Evolutionary conservation across 257 asterid species (phyloP), one percentile per base, ranked within the genome.

Genomic region (Solanum etuberosum): DNA sequence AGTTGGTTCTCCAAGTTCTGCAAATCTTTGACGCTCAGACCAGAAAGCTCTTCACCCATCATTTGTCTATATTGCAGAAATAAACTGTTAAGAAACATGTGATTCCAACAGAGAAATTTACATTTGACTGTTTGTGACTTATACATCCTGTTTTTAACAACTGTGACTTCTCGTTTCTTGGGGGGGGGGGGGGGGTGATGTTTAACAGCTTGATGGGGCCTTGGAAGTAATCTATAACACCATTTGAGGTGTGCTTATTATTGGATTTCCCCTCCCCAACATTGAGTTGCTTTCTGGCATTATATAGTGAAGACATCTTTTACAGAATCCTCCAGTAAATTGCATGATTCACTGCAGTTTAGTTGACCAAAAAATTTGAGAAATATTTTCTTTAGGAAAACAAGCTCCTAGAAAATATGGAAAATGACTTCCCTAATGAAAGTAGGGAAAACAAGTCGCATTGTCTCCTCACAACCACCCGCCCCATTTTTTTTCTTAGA

Each of bases 31-130:
- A 94, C 91, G 85, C 86, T 88, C 83, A 95, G 87, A 89, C 94
- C 92, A 85, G 93, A 90, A 90, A 95, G 95, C 83, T 93, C 94
- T 89, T 94, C 95, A 15, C 97, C 98, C 94, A 91, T 92, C 92
- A 95, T 89, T 89, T 91, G 91, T 92, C 97, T 95, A 91, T 87
- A 31, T 85, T 81, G 85, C 85, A 48, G 27, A 31, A 46, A 81
- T 29, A 29, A 81, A 48, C 29, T 31, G 67, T 81, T 31, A 29
- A 48, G 20, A 43, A 29, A 80, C 67, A 80, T 16, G 67, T 15
- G 10, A 80, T 35, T 46, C n/a, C 29, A 80, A 80, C 42, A 29
- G 84, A 46, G 21, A 43, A 80, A 29, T 46, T 80, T 40, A 80
- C 35, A 42, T 10, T 46, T 46, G 27, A 15, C 84, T 80, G 84